These are phyloP conservation scores for Erodium texanum DNA, from an alignment of 441 rosid genomes.

Conservation along the genomic window DNA sequence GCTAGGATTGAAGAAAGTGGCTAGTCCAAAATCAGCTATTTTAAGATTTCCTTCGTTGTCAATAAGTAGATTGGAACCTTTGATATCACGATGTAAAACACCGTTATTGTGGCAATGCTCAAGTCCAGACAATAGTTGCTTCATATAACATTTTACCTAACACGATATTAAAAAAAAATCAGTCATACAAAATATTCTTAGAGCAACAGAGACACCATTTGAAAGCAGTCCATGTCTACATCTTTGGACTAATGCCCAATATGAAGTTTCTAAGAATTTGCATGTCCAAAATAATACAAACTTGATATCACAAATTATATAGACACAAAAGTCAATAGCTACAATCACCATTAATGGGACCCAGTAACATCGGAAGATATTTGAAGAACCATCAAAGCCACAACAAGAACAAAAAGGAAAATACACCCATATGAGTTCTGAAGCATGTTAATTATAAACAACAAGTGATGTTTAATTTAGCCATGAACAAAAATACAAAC, in stretches of 20 bases:
- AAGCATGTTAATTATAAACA: conserved; percentile 16
- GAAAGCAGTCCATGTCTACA: neutral
- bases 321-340: conserved; percentile 6
- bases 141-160: conserved; percentile 80
- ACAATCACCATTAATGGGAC: conserved; percentile 24
- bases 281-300: neutral
- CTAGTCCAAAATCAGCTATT: conserved; percentile 89
- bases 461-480: conserved; percentile 15
- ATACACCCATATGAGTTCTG: conserved; percentile 17
- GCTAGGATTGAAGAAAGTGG: conserved; percentile 60
- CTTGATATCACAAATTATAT: conserved; percentile 7
- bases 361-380: conserved; percentile 22
- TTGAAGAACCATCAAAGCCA: conserved; percentile 14
- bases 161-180: too few relatives aligned
- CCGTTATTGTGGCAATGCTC: conserved; percentile 82
- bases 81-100: conserved; percentile 82
- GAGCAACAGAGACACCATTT: neutral
- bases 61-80: conserved; percentile 82
- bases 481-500: conserved; percentile 23
- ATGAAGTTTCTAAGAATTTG: conserved; percentile 13
- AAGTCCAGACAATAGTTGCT: conserved; percentile 70
- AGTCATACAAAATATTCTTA: too few relatives aligned
- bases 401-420: conserved; percentile 8
- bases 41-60: conserved; percentile 68
- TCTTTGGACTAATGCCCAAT: too few relatives aligned